Percentiles rank a stretch among this genome's conserved stretches.
Conservation (phyloP, 352 stramenopile genomes). For the Sclerospora graminicola region DNA sequence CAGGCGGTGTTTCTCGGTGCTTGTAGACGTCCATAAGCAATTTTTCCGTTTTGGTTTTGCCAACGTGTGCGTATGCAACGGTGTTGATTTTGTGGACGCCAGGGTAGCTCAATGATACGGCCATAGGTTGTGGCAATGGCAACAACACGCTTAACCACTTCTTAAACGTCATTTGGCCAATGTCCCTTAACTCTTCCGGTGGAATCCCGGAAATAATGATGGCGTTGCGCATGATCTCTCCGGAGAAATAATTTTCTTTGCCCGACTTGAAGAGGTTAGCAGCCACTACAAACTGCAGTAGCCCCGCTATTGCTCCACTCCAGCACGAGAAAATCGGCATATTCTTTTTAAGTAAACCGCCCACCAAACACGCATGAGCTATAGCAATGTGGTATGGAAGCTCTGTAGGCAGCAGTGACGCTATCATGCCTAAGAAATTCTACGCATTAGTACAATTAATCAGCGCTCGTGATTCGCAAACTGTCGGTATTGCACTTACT, state of each 20-base stretch:
- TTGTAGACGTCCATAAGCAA: constrained; percentile 64
- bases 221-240: constrained; percentile 28
- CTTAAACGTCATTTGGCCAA: constrained; percentile 32
- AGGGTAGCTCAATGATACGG: constrained; percentile 33
- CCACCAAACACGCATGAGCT: constrained; percentile 27
- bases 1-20: constrained; percentile 22
- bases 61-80: constrained; percentile 42
- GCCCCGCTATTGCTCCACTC: constrained; percentile 31
- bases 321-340: constrained; percentile 40
- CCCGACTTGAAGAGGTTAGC: constrained; percentile 33
- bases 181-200: constrained; percentile 15
- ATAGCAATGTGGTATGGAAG: constrained; percentile 39
- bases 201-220: constrained; percentile 25
- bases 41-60: constrained; percentile 34
- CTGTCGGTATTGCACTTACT: constrained; percentile 7
- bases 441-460: constrained; percentile 7
- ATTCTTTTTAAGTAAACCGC: constrained; percentile 30
- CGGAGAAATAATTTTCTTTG: constrained; percentile 31
- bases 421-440: constrained; percentile 34
- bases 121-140: constrained; percentile 40
- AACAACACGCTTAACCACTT: constrained; percentile 44
- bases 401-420: constrained; percentile 35
- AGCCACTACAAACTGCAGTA: constrained; percentile 37
- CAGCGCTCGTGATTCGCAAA: neutral
- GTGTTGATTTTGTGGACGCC: constrained; percentile 30